Evolutionary conservation across 345 rosid genomes (phyloP), one percentile per base, ranked within the genome.

Genomic region (Dimocarpus longan): DNA sequence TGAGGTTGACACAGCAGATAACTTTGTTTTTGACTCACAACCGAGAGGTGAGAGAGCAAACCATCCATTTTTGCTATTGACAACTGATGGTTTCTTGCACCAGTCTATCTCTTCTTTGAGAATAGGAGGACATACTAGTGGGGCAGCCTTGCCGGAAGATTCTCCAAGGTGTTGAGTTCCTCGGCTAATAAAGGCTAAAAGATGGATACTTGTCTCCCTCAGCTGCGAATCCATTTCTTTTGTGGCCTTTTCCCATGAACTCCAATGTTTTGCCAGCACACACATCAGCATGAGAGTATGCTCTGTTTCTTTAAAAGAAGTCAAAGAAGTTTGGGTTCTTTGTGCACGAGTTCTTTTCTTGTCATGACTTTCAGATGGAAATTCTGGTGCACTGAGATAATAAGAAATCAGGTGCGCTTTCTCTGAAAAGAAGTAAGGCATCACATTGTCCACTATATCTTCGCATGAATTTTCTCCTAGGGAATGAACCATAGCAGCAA

Each of bases 271-370:
- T 75, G 93, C 91, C 50, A 93, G 82, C 56, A 75, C 84, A 80
- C 98, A 95, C 90, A 92, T 91, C 85, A 95, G 82, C 87, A 87
- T 70, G 68, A 93, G 94, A 65, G 98, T 89, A 70, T 95, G 90
- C 90, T 93, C 97, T 4, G 96, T 92, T 83, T 91, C 98, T 86
- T 88, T 88, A 18, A 95, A 92, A 80, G 85, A 82, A 72, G 84
- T 71, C 70, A 95, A 85, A 79, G 98, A 93, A 78, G 89, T 91
- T 79, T 82, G 85, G 10, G 91, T 84, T 82, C 68, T 86, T 76
- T 86, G 96, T 18, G 88, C 88, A 57, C 88, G 88, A 52, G 85
- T 85, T 86, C 94, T 89, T 86, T 87, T 90, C 87, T 90, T 93
- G 80, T 82, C 91, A 74, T 80, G 92, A 81, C 78, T 83, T 73